Evolutionary conservation across 805 yeast species (phyloP).

Genomic region (Saturnispora quitensis): DNA sequence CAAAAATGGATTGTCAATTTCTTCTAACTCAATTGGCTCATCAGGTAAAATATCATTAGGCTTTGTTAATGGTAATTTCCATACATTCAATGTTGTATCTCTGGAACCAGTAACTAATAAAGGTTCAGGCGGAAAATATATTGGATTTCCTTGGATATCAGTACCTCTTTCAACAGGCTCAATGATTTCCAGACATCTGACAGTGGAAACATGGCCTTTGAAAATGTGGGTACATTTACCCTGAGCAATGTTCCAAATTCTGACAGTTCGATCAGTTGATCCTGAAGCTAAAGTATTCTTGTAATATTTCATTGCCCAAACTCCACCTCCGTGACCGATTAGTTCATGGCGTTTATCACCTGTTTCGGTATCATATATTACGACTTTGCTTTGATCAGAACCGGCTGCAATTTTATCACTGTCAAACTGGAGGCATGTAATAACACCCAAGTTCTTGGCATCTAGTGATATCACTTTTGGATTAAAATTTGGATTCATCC

Average conservation of each 20-base stretch:
- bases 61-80: conserved; percentile 57
- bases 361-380: conserved; percentile 67
- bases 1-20: conserved; percentile 49
- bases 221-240: conserved; percentile 88
- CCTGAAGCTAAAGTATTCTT: conserved; percentile 86
- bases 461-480: conserved; percentile 66
- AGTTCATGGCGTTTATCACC: conserved; percentile 58
- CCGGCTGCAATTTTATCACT: conserved; percentile 87
- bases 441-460: conserved; percentile 63
- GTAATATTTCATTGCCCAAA: conserved; percentile 90
- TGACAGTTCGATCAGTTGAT: conserved; percentile 86
- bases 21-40: conserved; percentile 31
- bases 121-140: conserved; percentile 53
- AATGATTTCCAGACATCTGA: conserved; percentile 79
- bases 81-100: conserved; percentile 69
- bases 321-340: conserved; percentile 94
- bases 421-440: conserved; percentile 90
- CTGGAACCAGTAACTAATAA: conserved; percentile 78
- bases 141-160: conserved; percentile 47
- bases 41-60: conserved; percentile 30
- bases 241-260: conserved; percentile 84
- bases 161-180: conserved; percentile 58
- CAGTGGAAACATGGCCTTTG: conserved; percentile 87
- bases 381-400: conserved; percentile 77
- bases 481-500: conserved; percentile 66